Conservation (phyloP, 2,329 filamentous ascomycete species). For the Xylaria sp. region DNA sequence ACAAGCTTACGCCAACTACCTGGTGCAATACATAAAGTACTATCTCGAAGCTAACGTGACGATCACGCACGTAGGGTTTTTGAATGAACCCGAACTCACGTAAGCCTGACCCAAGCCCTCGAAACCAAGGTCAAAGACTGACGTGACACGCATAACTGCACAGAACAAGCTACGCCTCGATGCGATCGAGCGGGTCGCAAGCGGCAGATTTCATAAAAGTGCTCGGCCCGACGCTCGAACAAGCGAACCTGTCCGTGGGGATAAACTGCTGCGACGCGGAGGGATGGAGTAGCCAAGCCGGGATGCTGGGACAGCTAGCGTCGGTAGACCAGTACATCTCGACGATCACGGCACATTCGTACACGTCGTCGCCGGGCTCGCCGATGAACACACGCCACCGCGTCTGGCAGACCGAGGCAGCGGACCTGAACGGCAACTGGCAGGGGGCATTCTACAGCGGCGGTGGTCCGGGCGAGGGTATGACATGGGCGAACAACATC, state of each 20-base stretch:
- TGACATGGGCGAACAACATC: constrained; percentile 50
- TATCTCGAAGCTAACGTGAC: constrained; percentile 57
- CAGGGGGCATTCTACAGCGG: constrained; percentile 54
- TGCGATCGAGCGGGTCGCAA: constrained; percentile 44
- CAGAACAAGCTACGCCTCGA: constrained; percentile 51
- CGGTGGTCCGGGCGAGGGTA: constrained; percentile 54
- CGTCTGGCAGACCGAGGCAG: constrained; percentile 61
- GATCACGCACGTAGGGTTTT: constrained; percentile 58
- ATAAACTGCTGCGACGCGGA: constrained; percentile 41
- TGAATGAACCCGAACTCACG: constrained; percentile 58
- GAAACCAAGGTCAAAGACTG: background rate
- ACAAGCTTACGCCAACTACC: constrained; percentile 60
- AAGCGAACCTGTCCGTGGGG: constrained; percentile 45
- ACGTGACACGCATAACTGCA: background rate
- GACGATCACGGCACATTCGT: constrained; percentile 55
- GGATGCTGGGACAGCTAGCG: constrained; percentile 26
- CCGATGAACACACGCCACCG: constrained; percentile 46
- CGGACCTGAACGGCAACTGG: constrained; percentile 51
- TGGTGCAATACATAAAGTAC: constrained; percentile 59
- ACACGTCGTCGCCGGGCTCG: constrained; percentile 43
- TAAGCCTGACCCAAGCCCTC: constrained; percentile 7
- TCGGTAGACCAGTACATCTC: constrained; percentile 52
- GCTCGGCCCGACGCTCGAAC: constrained; percentile 55
- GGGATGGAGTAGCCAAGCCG: constrained; percentile 33
- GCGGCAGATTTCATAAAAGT: constrained; percentile 54